Conservation (phyloP, 345 rosid genomes). For the Euphorbia lathyris region DNA sequence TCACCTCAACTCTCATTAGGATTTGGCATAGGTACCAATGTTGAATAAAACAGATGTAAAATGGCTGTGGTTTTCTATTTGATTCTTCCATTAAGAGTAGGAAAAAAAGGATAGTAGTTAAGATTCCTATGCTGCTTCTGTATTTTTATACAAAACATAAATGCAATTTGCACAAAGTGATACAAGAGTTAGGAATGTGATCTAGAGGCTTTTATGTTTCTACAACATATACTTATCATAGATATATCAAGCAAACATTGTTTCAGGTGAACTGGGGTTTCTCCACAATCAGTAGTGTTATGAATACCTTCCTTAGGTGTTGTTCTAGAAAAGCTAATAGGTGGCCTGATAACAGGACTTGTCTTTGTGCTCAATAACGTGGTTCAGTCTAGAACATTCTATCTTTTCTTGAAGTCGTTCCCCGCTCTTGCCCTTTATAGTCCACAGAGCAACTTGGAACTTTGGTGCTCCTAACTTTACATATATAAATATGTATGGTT, state of each 20-base stretch:
- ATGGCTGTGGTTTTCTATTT: neutral
- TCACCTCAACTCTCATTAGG: neutral
- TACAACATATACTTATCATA: neutral
- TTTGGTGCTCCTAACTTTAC: neutral
- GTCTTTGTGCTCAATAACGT: neutral
- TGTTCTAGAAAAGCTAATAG: neutral
- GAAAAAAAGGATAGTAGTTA: neutral
- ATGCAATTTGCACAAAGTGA: too few species aligned
- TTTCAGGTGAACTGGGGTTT: neutral
- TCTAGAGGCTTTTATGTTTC: neutral
- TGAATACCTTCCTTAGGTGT: neutral
- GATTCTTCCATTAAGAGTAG: neutral
- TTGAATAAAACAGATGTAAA: neutral
- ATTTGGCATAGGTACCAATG: neutral
- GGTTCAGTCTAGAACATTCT: neutral
- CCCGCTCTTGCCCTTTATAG: neutral
- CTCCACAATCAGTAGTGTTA: neutral
- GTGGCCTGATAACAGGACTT: neutral
- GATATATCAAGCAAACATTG: neutral
- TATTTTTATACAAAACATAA: too few species aligned
- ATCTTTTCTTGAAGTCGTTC: neutral
- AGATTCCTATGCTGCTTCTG: neutral
- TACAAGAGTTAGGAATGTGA: neutral
- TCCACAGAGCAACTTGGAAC: neutral
- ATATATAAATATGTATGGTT: neutral